These are phyloP conservation scores for Oryza nivara DNA, from an alignment of 176 grass and related monocot genomes.

Conservation along the genomic window DNA sequence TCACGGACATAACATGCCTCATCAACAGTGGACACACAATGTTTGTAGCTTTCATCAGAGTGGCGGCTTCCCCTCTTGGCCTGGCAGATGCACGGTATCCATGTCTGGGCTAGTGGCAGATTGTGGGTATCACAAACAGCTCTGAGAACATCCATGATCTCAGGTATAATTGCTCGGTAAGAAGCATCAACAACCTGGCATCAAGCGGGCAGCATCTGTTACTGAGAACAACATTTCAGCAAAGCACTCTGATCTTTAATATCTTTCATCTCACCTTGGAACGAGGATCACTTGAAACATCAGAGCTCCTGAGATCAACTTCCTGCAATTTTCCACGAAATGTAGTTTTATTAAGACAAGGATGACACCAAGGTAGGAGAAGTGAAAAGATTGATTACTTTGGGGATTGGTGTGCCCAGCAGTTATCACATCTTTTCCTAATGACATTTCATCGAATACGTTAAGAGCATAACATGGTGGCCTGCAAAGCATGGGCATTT, in stretches of 20 bases:
- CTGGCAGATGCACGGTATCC: slow-evolving; percentile 84
- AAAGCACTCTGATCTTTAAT: not conserved
- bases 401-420: slow-evolving; percentile 53
- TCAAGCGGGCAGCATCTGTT: slow-evolving; percentile 33
- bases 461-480: slow-evolving; percentile 25
- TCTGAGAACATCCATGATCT: slow-evolving; percentile 67
- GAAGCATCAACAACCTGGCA: slow-evolving; percentile 61
- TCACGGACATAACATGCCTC: slow-evolving; percentile 71
- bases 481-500: not conserved
- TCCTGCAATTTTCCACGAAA: slow-evolving; percentile 59
- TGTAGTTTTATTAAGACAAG: slow-evolving; percentile 11
- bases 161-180: slow-evolving; percentile 64
- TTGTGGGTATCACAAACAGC: slow-evolving; percentile 63
- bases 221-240: slow-evolving; percentile 14
- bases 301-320: slow-evolving; percentile 76
- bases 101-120: slow-evolving; percentile 87
- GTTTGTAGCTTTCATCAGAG: slow-evolving; percentile 66
- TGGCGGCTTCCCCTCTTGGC: slow-evolving; percentile 74
- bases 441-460: slow-evolving; percentile 47
- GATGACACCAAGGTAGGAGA: slow-evolving; percentile 1
- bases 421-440: slow-evolving; percentile 44
- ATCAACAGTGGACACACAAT: slow-evolving; percentile 82
- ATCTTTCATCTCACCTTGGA: slow-evolving; percentile 57
- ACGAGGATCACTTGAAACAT: slow-evolving; percentile 53
- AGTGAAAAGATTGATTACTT: slow-evolving; percentile 51